Evolutionary conservation across 164 flowering plant species (phyloP).

Genomic region (Stephania cephalantha): DNA sequence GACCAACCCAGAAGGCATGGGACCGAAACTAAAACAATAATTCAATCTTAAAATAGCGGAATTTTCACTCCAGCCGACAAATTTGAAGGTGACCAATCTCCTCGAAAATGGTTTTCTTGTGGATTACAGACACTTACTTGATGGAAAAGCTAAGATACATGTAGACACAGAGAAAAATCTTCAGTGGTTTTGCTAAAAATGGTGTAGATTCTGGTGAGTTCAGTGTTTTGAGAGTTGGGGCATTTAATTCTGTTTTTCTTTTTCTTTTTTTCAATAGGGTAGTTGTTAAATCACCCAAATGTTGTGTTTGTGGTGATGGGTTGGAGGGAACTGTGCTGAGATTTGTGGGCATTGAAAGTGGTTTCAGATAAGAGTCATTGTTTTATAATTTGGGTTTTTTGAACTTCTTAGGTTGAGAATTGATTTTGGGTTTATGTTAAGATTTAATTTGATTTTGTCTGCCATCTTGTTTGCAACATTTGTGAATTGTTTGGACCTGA

Average conservation of each 20-base stretch:
- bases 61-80: not conserved
- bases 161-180: not conserved
- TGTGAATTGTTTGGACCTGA: not conserved
- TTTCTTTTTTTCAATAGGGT: not conserved
- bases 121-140: not conserved
- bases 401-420: not conserved
- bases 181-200: not conserved
- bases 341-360: not conserved
- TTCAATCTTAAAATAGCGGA: not conserved
- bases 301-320: not conserved
- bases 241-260: constrained; percentile 1
- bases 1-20: not conserved
- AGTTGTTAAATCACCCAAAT: not conserved
- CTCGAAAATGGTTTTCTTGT: not conserved
- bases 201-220: not conserved
- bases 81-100: constrained; percentile 1
- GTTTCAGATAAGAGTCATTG: not conserved
- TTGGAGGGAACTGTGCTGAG: not conserved
- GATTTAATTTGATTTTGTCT: not conserved
- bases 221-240: not conserved
- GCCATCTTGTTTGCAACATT: not conserved
- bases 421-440: not conserved
- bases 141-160: not conserved
- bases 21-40: not conserved
- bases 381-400: not conserved